phyloP scores from a whole-genome alignment of 176 grass and related monocot species.

The Coix lacrymajobi region DNA sequence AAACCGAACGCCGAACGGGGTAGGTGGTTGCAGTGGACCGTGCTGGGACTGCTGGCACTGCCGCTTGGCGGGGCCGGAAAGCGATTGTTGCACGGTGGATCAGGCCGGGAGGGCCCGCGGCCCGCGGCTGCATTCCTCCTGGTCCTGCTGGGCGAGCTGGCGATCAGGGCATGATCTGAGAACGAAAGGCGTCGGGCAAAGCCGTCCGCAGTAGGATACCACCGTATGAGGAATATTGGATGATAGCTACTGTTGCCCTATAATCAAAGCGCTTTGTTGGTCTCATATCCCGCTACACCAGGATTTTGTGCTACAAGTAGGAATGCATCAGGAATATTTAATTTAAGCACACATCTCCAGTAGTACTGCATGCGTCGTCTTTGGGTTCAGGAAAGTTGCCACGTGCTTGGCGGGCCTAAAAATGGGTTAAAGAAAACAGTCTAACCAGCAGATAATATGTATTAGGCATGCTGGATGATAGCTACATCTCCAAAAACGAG shows the following conservation, averaged over 20 bases:
- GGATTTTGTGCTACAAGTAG: not conserved
- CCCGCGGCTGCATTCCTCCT: not conserved
- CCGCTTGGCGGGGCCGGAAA: not conserved
- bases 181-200: not conserved
- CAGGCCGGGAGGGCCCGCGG: not conserved
- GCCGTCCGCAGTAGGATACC: not conserved
- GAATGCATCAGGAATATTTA: not conserved
- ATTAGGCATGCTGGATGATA: not conserved
- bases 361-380: not conserved
- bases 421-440: not conserved
- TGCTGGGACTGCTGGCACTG: not conserved
- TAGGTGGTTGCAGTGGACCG: not conserved
- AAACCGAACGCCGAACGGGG: not conserved
- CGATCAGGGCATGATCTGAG: not conserved
- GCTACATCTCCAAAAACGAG: not conserved
- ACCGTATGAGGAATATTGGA: not conserved
- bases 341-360: not conserved
- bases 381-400: not conserved
- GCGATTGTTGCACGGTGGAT: constrained; percentile 28
- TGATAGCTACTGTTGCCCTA: not conserved
- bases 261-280: not conserved
- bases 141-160: not conserved
- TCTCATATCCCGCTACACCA: not conserved
- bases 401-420: not conserved
- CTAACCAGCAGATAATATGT: not conserved